A percentile compares a stretch with the other conserved stretches of the same genome.
phyloP scores from a whole-genome alignment of 2,329 filamentous ascomycete genomes.

The Penicillium sp. region DNA sequence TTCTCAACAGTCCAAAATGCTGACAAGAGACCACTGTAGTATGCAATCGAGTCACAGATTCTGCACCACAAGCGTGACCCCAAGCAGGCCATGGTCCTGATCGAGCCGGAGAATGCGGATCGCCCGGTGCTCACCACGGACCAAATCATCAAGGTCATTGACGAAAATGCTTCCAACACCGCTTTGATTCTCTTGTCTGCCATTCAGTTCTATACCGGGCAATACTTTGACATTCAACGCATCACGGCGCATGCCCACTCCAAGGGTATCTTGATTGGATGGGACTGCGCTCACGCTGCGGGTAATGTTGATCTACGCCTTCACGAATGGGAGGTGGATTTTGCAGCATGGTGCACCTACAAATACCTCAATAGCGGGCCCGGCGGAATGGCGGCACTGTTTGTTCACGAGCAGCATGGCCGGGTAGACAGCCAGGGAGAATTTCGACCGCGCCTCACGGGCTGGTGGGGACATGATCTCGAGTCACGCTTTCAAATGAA shows the following conservation, averaged over 20 bases:
- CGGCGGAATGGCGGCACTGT: constrained; percentile 71
- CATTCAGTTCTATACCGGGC: constrained; percentile 88
- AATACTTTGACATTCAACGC: constrained; percentile 72
- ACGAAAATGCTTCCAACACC: constrained; percentile 64
- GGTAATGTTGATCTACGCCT: constrained; percentile 75
- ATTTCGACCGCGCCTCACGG: constrained; percentile 63
- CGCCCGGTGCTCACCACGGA: constrained; percentile 62
- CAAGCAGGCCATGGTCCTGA: constrained; percentile 63
- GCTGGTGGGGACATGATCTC: constrained; percentile 86
- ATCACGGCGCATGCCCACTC: constrained; percentile 73
- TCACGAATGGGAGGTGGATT: constrained; percentile 87
- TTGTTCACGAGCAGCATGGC: constrained; percentile 71
- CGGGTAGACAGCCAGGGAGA: constrained; percentile 35
- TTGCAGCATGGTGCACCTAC: constrained; percentile 89
- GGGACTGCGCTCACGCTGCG: constrained; percentile 82
- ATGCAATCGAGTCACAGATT: constrained; percentile 77
- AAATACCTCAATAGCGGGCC: constrained; percentile 89
- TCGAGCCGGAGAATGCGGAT: constrained; percentile 54
- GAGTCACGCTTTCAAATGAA: constrained; percentile 73
- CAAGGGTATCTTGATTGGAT: constrained; percentile 68
- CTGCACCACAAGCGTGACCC: constrained; percentile 63
- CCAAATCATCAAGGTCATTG: constrained; percentile 66
- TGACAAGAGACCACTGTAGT: constrained; percentile 45
- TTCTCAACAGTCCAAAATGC: background rate
- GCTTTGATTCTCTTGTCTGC: constrained; percentile 76